Evolutionary conservation across 2,329 filamentous ascomycete genomes (phyloP), one percentile per base, ranked within the genome.

Genomic region (Epichloe elymi): DNA sequence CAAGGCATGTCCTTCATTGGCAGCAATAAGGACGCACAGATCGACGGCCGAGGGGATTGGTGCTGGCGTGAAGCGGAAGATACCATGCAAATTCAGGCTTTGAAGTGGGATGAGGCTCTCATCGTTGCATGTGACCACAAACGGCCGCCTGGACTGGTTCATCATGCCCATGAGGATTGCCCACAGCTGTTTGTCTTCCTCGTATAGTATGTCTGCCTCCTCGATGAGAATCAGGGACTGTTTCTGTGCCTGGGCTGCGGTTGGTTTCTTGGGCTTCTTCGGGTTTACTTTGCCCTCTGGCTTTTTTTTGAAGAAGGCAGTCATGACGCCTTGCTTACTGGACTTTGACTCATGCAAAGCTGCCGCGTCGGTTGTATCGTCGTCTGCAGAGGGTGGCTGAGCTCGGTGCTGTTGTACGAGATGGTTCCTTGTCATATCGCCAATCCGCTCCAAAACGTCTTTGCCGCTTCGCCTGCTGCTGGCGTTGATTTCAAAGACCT

Each of bases 181-280:
- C 93, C 93, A 98, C 62, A 98, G 98, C 55, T 91, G 85, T 65
- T 88, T 91, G 64, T 98, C 93, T 63, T 97, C 91, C 50, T 95
- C 90, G 63, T 93, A 98, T 1, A 98, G 74, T 15, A 97, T 71
- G 61, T 98, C 94, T 0, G 88, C 88, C 67, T 98, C 93, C 66
- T 98, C 93, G 1, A 98, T 74, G 2, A 98, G 73, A 55, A 98
- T 96, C 19, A 98, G 71, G 0, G 91, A 97, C 66, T 98, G 93
- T 60, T 94, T 95, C 65, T 97, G 91, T 26, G 71, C 64, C 56
- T 76, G 75, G 35, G 40, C 8, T 53, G 65, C 51, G 2, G 63
- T 42, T 37, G 58, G 53, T 52, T 60, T 66, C 55, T 69, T 68
- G 17, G 53, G 53, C 26, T 65, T 63, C 44, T 55, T 59, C 5